Conservation (phyloP, 129 eudicot species). For the carrot (Daucus carota) region DH1_v3.0 NC_030383.2:4839001-4839500, state of each 20-base stretch:
- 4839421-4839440: too few species aligned
- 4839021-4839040: neutral
- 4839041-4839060: neutral
- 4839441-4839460: too few species aligned
- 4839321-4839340: too few species aligned
- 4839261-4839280: neutral
- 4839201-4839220: conserved; percentile 60
- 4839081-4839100: conserved; percentile 80
- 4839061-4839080: conserved; percentile 78
- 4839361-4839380: too few species aligned
- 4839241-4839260: neutral
- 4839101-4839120: conserved; percentile 78
- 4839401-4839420: neutral
- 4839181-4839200: conserved; percentile 67
- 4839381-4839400: neutral
- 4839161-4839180: conserved; percentile 70
- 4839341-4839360: too few species aligned
- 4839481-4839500: too few species aligned
- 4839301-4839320: too few species aligned
- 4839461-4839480: too few species aligned
- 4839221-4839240: conserved; percentile 53
- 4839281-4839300: too few species aligned
- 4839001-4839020: neutral
- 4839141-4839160: conserved; percentile 74
- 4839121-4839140: conserved; percentile 62